Evolutionary conservation across 331 rosid species (phyloP).

Genomic region (Prunus yedoensis): DNA sequence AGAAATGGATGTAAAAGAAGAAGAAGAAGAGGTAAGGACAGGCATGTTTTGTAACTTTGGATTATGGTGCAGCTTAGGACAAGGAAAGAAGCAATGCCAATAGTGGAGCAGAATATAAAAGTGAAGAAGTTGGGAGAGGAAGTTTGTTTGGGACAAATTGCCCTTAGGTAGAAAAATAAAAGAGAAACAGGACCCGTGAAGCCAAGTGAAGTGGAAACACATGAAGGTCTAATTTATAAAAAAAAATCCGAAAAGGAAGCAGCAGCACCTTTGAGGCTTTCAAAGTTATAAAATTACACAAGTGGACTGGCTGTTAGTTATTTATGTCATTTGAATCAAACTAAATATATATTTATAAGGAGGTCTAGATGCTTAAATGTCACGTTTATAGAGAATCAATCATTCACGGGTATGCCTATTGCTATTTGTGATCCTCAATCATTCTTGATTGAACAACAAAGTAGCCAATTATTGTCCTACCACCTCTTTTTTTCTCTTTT

Average conservation of each 20-base stretch:
- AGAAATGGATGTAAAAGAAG: slow-evolving; percentile 30
- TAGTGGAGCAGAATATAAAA: slow-evolving; percentile 28
- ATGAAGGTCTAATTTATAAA: not conserved
- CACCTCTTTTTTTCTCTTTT: not conserved
- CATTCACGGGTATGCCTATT: slow-evolving; percentile 20
- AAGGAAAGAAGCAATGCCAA: slow-evolving; percentile 24
- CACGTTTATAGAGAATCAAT: slow-evolving; percentile 15
- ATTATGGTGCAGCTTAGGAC: slow-evolving; percentile 44
- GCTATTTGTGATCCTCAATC: not conserved
- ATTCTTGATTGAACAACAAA: slow-evolving; percentile 15
- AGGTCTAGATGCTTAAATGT: slow-evolving; percentile 17
- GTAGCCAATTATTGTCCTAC: not conserved
- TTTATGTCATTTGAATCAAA: no score
- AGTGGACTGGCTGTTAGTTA: not conserved
- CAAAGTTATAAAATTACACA: not conserved
- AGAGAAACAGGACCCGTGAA: slow-evolving; percentile 80
- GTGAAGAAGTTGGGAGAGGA: slow-evolving; percentile 17
- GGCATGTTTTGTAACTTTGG: slow-evolving; percentile 48
- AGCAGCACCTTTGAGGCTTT: not conserved
- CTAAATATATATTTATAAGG: not conserved
- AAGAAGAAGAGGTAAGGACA: slow-evolving; percentile 31
- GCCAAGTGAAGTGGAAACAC: slow-evolving; percentile 19
- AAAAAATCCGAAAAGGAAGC: slow-evolving; percentile 8
- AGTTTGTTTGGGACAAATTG: slow-evolving; percentile 31
- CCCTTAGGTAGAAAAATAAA: slow-evolving; percentile 14